Conservation (phyloP, 257 asterid species). For the Osmanthus fragrans region DNA sequence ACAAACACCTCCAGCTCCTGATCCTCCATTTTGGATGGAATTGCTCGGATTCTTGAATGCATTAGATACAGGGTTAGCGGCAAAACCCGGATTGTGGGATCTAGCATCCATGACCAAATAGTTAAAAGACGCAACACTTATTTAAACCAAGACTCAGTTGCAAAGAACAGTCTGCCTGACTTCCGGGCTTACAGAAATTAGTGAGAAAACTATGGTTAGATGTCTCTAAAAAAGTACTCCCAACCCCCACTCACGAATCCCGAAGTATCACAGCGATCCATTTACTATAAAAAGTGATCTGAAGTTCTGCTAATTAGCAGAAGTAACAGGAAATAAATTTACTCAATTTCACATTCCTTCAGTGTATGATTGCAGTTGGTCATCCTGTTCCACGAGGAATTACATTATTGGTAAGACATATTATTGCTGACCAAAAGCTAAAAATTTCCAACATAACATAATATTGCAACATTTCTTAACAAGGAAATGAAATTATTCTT, state of each 20-base stretch:
- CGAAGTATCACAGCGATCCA: slow-evolving; percentile 59
- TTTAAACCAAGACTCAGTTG: slow-evolving; percentile 20
- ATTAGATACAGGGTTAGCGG: slow-evolving; percentile 35
- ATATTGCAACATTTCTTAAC: not conserved
- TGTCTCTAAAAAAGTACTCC: slow-evolving; percentile 39
- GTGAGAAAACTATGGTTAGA: slow-evolving; percentile 40
- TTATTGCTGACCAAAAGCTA: not conserved
- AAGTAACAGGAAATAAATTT: not conserved
- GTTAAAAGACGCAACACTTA: slow-evolving; percentile 26
- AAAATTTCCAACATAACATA: not conserved
- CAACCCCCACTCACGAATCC: slow-evolving; percentile 61
- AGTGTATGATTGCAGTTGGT: not conserved
- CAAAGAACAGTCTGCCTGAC: slow-evolving; percentile 50
- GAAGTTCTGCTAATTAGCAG: slow-evolving; percentile 20
- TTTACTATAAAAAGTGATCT: slow-evolving; percentile 17
- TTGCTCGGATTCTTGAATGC: slow-evolving; percentile 36
- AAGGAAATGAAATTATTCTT: not conserved
- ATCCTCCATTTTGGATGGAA: slow-evolving; percentile 29
- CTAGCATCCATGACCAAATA: slow-evolving; percentile 44
- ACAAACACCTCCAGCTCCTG: slow-evolving; percentile 26
- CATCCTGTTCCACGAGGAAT: slow-evolving; percentile 37
- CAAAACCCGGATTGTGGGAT: slow-evolving; percentile 38
- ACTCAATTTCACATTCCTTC: slow-evolving; percentile 26
- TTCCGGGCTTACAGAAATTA: slow-evolving; percentile 39
- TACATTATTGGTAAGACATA: not conserved